These are phyloP conservation scores for Naumovozyma dairenensis DNA, from an alignment of 805 yeast genomes.

Conservation along the genomic window DNA sequence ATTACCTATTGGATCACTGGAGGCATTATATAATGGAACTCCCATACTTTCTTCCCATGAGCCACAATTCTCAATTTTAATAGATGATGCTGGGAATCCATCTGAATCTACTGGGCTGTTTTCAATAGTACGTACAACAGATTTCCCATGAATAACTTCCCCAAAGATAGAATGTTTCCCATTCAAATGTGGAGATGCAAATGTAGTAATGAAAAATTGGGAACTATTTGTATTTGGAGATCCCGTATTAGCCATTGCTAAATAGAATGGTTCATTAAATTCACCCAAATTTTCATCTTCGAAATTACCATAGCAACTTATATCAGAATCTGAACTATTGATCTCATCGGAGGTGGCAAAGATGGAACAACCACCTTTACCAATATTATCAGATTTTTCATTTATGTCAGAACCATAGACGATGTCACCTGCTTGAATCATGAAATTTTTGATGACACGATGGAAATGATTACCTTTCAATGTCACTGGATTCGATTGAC, in stretches of 20 bases:
- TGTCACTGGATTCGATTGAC: constrained; percentile 18
- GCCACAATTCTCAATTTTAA: constrained; percentile 51
- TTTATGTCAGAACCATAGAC: constrained; percentile 30
- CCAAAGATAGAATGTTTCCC: constrained; percentile 79
- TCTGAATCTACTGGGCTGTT: constrained; percentile 36
- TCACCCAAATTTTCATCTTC: constrained; percentile 48
- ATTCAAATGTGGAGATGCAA: constrained; percentile 60
- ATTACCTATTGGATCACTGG: constrained; percentile 52
- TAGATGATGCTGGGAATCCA: constrained; percentile 33
- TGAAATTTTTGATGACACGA: constrained; percentile 56
- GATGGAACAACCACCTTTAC: constrained; percentile 39
- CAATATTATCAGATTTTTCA: constrained; percentile 25
- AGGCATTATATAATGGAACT: constrained; percentile 54
- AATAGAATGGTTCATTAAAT: constrained; percentile 36
- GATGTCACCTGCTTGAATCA: constrained; percentile 61
- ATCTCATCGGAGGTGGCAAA: constrained; percentile 24
- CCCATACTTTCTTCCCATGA: constrained; percentile 44
- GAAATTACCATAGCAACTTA: constrained; percentile 32
- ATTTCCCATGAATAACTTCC: constrained; percentile 53
- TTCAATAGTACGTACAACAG: constrained; percentile 59
- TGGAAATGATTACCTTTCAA: constrained; percentile 45
- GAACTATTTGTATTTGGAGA: constrained; percentile 41
- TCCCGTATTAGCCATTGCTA: constrained; percentile 60
- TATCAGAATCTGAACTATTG: constrained; percentile 7
- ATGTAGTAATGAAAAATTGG: constrained; percentile 65